These are phyloP conservation scores for Aspergillus niger DNA, from an alignment of 2,329 filamentous ascomycete species.

Conservation along the genomic window DNA sequence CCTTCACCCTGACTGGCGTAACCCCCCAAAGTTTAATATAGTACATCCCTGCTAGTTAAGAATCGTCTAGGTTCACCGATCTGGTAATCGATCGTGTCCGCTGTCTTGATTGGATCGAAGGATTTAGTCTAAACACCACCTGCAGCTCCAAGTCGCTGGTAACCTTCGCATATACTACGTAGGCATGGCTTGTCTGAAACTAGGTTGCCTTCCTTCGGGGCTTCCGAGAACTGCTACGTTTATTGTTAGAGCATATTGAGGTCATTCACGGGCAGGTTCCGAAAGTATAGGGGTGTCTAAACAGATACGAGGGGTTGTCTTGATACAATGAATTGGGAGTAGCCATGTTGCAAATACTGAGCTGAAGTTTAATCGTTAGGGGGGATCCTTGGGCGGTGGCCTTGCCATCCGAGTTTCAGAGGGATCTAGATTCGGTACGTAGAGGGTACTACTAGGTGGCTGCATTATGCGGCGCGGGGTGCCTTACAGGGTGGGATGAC, in stretches of 20 bases:
- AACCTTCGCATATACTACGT: too few relatives aligned
- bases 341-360: not conserved
- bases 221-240: not conserved
- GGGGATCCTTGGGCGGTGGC: not conserved
- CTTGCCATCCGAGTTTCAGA: not conserved
- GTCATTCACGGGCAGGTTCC: not conserved
- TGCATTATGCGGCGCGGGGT: not conserved
- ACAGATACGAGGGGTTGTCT: not conserved
- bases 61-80: constrained; percentile 2
- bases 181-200: not conserved
- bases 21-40: not conserved
- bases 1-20: not conserved
- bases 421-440: not conserved
- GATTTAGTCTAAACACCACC: not conserved
- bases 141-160: not conserved
- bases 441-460: not conserved
- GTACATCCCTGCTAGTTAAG: not conserved
- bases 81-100: not conserved
- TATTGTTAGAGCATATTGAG: not conserved
- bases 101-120: not conserved
- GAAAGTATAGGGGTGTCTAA: not conserved
- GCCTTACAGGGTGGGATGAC: not conserved
- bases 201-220: not conserved
- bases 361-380: not conserved
- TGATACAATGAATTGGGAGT: not conserved